Conservation (phyloP, 768 basidiomycete species). For the Lactarius psammicola region DNA sequence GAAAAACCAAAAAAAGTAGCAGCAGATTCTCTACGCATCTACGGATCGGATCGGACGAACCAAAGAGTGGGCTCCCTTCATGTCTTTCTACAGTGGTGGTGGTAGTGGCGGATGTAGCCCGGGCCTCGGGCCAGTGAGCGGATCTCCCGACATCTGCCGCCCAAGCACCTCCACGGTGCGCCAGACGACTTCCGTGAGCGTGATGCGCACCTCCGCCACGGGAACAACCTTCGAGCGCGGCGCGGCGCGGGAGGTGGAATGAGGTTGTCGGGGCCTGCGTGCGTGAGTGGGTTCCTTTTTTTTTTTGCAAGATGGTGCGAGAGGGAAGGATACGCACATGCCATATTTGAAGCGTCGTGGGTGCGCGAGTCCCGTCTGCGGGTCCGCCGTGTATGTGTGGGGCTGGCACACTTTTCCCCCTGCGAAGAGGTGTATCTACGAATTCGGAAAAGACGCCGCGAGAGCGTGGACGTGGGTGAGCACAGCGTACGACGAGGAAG, state of each 20-base stretch:
- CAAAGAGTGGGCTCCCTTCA: neutral
- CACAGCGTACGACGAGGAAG: constrained; percentile 31
- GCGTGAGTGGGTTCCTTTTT: constrained; percentile 6
- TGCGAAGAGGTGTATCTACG: constrained; percentile 83
- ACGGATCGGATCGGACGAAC: neutral
- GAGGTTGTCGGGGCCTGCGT: constrained; percentile 75
- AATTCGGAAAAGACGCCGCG: constrained; percentile 60
- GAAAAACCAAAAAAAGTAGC: no score
- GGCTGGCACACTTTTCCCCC: constrained; percentile 89
- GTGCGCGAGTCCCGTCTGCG: constrained; percentile 42
- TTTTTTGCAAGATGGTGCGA: neutral
- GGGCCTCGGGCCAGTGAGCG: neutral
- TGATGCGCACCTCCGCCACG: constrained; percentile 31
- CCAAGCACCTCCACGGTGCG: constrained; percentile 35
- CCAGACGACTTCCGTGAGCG: constrained; percentile 36
- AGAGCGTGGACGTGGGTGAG: constrained; percentile 28
- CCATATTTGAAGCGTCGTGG: constrained; percentile 94
- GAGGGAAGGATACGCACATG: constrained; percentile 57
- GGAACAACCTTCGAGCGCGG: constrained; percentile 22
- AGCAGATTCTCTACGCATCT: neutral
- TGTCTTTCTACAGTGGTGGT: neutral
- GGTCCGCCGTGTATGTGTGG: constrained; percentile 43
- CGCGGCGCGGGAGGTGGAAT: constrained; percentile 74
- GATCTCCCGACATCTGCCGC: constrained; percentile 26
- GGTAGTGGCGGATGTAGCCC: no score